Base-by-base conservation (phyloP, 2,329 filamentous ascomycete species). In the Emmonsia crescens region DNA sequence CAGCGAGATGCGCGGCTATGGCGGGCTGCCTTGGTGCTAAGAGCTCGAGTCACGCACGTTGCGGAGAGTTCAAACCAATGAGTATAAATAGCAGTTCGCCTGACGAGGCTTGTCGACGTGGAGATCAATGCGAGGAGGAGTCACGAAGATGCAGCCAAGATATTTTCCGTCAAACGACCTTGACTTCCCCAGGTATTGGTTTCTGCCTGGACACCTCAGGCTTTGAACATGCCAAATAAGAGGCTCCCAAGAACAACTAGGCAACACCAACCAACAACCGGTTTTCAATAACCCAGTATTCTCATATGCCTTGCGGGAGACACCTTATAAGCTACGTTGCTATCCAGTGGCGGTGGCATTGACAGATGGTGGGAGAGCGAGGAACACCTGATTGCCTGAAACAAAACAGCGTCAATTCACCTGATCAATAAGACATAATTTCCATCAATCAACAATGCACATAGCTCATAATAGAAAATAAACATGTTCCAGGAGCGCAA, bases 191-290 rank as follows among this genome's bases (percentile, higher is more conserved):
- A 12, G 3, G 8, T 6, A 19, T 12, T 33, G 24, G 16, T 19
- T 57, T 57, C 40, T 57, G 38, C 56, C 56, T 57, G 24, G 27
- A 21, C 42, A 33, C 40, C 40, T 57, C 16, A 57, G 55, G 40
- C 19, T 55, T 19, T 16, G 10, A 16, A 57, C 38, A 46, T 46
- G 14, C 24, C 27, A 31, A 31, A 29, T 10, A 5, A 14, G 38
- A 21, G 38, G 10, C 16, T n/a, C 9, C 6, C 5, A 57, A 31
- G 27, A 33, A 4, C 31, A 21, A 10, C 19, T 9, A 57, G 24
- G 24, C 24, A 57, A 16, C 16, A 14, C 10, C 6, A 46, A 33
- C 40, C 29, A 46, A 44, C 12, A 38, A 29, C 29, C 8, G 10
- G 54, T 27, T 42, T 16, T 9, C 21, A 54, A 27, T 40, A 19